These are phyloP conservation scores for Clarireedia monteithiana DNA, from an alignment of 2,329 filamentous ascomycete genomes.

Conservation along the genomic window DNA sequence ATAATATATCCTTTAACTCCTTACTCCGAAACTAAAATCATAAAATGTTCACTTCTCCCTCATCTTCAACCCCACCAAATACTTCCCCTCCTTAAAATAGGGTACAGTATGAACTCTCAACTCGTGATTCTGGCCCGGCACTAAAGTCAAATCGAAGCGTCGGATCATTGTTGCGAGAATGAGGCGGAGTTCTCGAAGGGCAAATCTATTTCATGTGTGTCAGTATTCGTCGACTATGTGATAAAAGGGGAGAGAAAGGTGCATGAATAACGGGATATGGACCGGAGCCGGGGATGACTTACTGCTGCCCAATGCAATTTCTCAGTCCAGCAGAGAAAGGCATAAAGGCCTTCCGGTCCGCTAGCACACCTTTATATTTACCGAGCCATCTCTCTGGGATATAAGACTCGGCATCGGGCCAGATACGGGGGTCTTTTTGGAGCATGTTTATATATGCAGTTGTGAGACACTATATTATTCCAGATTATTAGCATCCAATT, in stretches of 20 bases:
- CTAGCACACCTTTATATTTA: not conserved
- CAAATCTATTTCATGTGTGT: not conserved
- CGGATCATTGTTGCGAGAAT: slow-evolving; percentile 15
- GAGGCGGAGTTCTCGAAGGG: slow-evolving; percentile 22
- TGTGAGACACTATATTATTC: slow-evolving; percentile 3
- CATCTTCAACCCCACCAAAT: slow-evolving; percentile 15
- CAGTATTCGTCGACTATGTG: too few species aligned
- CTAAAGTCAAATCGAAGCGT: slow-evolving; percentile 15
- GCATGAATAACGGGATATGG: too few species aligned
- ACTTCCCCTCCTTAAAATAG: slow-evolving; percentile 17
- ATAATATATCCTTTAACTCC: too few species aligned
- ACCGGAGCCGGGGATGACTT: not conserved
- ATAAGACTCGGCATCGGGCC: slow-evolving; percentile 15
- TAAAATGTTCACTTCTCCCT: not conserved
- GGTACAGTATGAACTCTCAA: slow-evolving; percentile 17
- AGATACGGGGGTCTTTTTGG: slow-evolving; percentile 11
- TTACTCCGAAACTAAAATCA: too few species aligned
- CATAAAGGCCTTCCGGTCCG: slow-evolving; percentile 17
- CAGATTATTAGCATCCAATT: not conserved
- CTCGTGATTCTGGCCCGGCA: slow-evolving; percentile 17
- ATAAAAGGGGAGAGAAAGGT: too few species aligned
- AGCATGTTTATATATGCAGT: not conserved
- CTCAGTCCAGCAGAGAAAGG: not conserved
- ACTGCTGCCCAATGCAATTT: slow-evolving; percentile 4
- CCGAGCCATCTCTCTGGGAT: slow-evolving; percentile 19